A percentile compares a stretch with the other conserved stretches of the same genome.
phyloP scores from a whole-genome alignment of 352 stramenopile genomes.

The Phytophthora nicotianae region DNA sequence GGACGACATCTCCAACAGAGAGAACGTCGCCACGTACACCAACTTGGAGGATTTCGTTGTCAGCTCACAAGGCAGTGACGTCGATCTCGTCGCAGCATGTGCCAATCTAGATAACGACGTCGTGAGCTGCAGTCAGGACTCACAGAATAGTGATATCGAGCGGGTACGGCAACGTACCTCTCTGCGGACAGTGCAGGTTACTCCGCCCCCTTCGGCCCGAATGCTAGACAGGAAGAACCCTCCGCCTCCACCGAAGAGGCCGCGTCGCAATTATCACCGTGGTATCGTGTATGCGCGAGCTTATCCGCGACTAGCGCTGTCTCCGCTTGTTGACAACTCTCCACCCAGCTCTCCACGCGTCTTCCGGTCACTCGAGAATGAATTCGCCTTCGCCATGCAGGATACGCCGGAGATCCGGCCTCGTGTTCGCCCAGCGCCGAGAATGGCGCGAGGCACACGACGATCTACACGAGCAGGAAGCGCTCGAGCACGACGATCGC shows the following conservation, averaged over 20 bases:
- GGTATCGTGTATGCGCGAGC: slow-evolving; percentile 38
- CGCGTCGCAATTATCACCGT: slow-evolving; percentile 20
- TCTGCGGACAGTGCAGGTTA: slow-evolving; percentile 56
- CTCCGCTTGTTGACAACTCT: slow-evolving; percentile 43
- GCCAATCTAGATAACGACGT: slow-evolving; percentile 29
- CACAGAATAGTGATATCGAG: slow-evolving; percentile 32
- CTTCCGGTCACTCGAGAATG: slow-evolving; percentile 67
- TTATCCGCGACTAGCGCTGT: slow-evolving; percentile 42
- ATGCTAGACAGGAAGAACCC: slow-evolving; percentile 75
- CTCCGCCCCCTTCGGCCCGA: slow-evolving; percentile 61
- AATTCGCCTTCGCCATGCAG: slow-evolving; percentile 67
- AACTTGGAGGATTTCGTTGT: slow-evolving; percentile 31
- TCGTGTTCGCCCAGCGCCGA: slow-evolving; percentile 48
- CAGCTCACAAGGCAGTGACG: slow-evolving; percentile 32
- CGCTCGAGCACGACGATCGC: slow-evolving; percentile 39
- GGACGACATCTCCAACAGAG: slow-evolving; percentile 21
- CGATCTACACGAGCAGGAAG: slow-evolving; percentile 41
- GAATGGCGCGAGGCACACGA: slow-evolving; percentile 51
- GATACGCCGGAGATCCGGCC: slow-evolving; percentile 55
- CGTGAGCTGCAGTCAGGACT: slow-evolving; percentile 27
- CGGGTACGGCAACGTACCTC: slow-evolving; percentile 20
- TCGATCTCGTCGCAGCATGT: slow-evolving; percentile 30
- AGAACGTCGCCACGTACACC: slow-evolving; percentile 27
- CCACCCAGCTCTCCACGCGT: slow-evolving; percentile 44
- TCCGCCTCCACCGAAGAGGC: slow-evolving; percentile 55